Evolutionary conservation across 2,329 filamentous ascomycete genomes (phyloP).

Genomic region (Ilyonectria mors-panacis): DNA sequence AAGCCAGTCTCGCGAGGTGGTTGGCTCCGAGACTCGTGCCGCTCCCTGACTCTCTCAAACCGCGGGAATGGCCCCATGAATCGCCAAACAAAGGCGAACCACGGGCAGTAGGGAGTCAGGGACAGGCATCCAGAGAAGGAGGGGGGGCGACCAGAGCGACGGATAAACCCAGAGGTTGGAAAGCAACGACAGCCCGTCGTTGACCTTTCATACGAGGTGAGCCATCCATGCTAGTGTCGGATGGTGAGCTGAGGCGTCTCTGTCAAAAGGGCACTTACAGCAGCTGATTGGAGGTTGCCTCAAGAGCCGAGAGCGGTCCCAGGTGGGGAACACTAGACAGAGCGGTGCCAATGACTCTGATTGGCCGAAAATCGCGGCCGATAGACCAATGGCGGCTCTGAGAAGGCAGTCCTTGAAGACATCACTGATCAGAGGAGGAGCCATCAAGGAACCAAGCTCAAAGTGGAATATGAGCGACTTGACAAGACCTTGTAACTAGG

Average conservation of each 20-base stretch:
- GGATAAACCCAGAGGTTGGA: conserved; percentile 39
- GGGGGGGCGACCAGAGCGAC: conserved; percentile 17
- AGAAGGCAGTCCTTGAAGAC: conserved; percentile 36
- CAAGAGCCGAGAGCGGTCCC: conserved; percentile 41
- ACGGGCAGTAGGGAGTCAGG: conserved; percentile 16
- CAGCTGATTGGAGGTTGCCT: conserved; percentile 49
- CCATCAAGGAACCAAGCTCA: conserved; percentile 43
- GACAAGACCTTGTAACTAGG: conserved; percentile 32
- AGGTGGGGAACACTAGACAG: conserved; percentile 42
- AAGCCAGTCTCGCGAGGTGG: conserved; percentile 46
- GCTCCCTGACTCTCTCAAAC: conserved; percentile 39
- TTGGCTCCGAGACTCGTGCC: conserved; percentile 45
- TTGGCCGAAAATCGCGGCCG: conserved; percentile 39
- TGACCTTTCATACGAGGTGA: conserved; percentile 41
- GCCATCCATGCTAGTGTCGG: conserved; percentile 51
- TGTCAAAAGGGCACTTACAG: conserved; percentile 48
- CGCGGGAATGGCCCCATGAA: conserved; percentile 43
- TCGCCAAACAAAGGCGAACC: conserved; percentile 44
- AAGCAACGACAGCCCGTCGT: conserved; percentile 44
- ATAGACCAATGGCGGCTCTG: conserved; percentile 35
- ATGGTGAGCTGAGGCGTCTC: conserved; percentile 54
- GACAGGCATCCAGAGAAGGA: conserved; percentile 33
- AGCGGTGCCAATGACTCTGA: conserved; percentile 31
- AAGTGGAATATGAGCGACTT: conserved; percentile 47
- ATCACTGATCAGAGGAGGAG: conserved; percentile 28